These are phyloP conservation scores for Myxozyma geophila DNA, from an alignment of 805 yeast genomes.

Conservation along the genomic window DNA sequence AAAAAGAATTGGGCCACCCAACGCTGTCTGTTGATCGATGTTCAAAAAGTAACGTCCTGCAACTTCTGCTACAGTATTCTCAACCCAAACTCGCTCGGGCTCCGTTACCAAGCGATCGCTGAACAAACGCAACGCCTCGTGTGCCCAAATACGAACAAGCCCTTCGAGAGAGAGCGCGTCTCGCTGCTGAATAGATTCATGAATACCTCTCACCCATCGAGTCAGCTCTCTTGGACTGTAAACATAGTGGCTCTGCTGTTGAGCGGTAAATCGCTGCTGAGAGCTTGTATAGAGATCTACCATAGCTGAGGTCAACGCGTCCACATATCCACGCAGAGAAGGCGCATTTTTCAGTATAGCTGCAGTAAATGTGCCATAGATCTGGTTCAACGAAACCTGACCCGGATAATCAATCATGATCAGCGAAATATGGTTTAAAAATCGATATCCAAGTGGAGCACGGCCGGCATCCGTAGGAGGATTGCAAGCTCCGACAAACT, in stretches of 20 bases:
- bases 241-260: conserved; percentile 62
- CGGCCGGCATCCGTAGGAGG: conserved; percentile 86
- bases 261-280: conserved; percentile 48
- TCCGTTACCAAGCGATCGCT: conserved; percentile 65
- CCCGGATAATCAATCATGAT: conserved; percentile 83
- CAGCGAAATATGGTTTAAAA: conserved; percentile 67
- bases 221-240: conserved; percentile 92
- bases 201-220: conserved; percentile 80
- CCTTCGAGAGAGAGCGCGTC: conserved; percentile 49
- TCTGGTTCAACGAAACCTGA: conserved; percentile 60
- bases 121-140: conserved; percentile 79
- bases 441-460: conserved; percentile 58
- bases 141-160: conserved; percentile 71
- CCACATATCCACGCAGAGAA: conserved; percentile 57
- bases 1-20: conserved; percentile 62
- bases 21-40: conserved; percentile 46
- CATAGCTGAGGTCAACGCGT: conserved; percentile 65
- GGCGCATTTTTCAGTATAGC: conserved; percentile 68
- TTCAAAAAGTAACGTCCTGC: conserved; percentile 54
- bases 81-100: conserved; percentile 58
- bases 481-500: conserved; percentile 94
- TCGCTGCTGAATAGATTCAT: conserved; percentile 52
- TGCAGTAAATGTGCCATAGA: conserved; percentile 62
- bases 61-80: conserved; percentile 44
- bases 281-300: conserved; percentile 61